Evolutionary conservation across 176 grass and related monocot genomes (phyloP).

Genomic region (Hordeum marinum): DNA sequence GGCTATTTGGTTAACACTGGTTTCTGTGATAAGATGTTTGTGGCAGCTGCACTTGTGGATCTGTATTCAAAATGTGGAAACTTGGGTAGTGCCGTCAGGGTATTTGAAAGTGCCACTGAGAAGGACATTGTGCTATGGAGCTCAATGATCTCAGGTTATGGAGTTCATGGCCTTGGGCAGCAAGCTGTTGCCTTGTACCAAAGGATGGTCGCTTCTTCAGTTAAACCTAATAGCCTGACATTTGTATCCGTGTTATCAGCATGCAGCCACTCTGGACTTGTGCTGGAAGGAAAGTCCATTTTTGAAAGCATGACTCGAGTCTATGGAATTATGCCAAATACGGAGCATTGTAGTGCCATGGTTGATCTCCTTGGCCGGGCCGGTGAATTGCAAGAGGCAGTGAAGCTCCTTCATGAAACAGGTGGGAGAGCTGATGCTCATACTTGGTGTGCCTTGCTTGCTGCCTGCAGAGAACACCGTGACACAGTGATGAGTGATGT

Average conservation of each 20-base stretch:
- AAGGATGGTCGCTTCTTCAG: slow-evolving; percentile 45
- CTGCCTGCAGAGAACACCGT: slow-evolving; percentile 48
- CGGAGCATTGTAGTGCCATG: slow-evolving; percentile 42
- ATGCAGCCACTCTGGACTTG: slow-evolving; percentile 63
- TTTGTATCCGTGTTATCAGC: slow-evolving; percentile 61
- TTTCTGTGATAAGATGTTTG: slow-evolving; percentile 52
- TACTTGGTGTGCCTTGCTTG: slow-evolving; percentile 69
- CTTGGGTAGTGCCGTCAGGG: slow-evolving; percentile 29
- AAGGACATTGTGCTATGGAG: slow-evolving; percentile 67
- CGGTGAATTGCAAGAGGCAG: slow-evolving; percentile 50
- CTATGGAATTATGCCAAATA: slow-evolving; percentile 39
- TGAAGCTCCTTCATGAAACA: slow-evolving; percentile 26
- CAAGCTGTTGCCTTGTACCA: slow-evolving; percentile 46
- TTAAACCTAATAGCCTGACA: slow-evolving; percentile 43
- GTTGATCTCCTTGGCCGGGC: slow-evolving; percentile 65
- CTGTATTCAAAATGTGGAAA: slow-evolving; percentile 64
- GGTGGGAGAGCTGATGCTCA: slow-evolving; percentile 27
- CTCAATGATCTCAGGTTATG: slow-evolving; percentile 73
- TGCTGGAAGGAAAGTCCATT: slow-evolving; percentile 47
- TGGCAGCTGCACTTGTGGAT: slow-evolving; percentile 48
- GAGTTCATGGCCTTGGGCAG: slow-evolving; percentile 57
- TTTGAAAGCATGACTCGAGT: slow-evolving; percentile 54
- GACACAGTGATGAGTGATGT: slow-evolving; percentile 32
- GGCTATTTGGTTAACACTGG: slow-evolving; percentile 52
- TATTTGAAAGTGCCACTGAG: slow-evolving; percentile 40